Evolutionary conservation across 768 basidiomycete genomes (phyloP).

Genomic region (Suillus clintonianus): DNA sequence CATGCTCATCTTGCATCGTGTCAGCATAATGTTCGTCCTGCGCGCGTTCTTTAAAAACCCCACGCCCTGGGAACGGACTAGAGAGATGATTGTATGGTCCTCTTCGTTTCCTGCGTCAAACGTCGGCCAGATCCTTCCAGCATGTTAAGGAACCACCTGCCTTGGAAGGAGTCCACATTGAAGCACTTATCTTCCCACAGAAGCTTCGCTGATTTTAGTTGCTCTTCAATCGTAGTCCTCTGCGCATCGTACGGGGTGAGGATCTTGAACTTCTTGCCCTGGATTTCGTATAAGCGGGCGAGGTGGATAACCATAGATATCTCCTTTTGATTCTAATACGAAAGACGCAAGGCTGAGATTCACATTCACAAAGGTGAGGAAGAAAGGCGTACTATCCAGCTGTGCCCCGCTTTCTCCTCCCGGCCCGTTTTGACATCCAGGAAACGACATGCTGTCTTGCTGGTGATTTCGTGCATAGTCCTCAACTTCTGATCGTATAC

Average conservation of each 20-base stretch:
- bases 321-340: constrained; percentile 63
- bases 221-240: constrained; percentile 54
- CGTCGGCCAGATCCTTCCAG: constrained; percentile 15
- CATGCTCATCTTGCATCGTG: constrained; percentile 74
- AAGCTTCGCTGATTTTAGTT: constrained; percentile 48
- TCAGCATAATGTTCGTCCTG: constrained; percentile 85
- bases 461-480: constrained; percentile 51
- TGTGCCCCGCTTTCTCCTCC: constrained; percentile 29
- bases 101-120: constrained; percentile 70
- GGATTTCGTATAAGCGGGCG: constrained; percentile 49
- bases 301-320: constrained; percentile 52
- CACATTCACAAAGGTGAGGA: neutral
- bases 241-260: constrained; percentile 84
- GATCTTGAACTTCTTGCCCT: constrained; percentile 53
- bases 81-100: constrained; percentile 69
- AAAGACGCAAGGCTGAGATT: neutral
- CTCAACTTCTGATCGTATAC: constrained; percentile 62
- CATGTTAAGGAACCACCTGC: constrained; percentile 35
- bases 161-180: constrained; percentile 82
- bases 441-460: constrained; percentile 36
- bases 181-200: constrained; percentile 67
- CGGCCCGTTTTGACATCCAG: constrained; percentile 40
- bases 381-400: constrained; percentile 26
- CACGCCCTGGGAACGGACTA: constrained; percentile 56
- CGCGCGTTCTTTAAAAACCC: constrained; percentile 68